Evolutionary conservation across 352 stramenopile genomes (phyloP).

Genomic region (Pythium phragmiticola): DNA sequence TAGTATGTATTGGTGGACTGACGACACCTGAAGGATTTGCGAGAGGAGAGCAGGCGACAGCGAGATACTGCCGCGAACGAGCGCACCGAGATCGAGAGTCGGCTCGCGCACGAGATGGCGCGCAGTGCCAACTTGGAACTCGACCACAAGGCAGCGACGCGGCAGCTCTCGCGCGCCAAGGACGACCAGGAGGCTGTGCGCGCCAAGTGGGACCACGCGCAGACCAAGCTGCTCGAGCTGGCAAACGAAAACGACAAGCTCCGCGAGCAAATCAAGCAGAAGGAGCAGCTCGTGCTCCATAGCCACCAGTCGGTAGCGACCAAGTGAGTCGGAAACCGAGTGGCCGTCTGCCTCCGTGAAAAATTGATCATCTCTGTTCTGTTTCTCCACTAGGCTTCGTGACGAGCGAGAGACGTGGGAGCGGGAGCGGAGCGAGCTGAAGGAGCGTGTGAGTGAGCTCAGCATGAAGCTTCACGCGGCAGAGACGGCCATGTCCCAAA

Average conservation of each 20-base stretch:
- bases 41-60: slow-evolving; percentile 44
- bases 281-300: slow-evolving; percentile 57
- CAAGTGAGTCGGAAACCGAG: slow-evolving; percentile 36
- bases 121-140: slow-evolving; percentile 48
- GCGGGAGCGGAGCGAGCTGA: slow-evolving; percentile 41
- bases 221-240: slow-evolving; percentile 58
- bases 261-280: slow-evolving; percentile 74
- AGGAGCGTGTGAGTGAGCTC: slow-evolving; percentile 57
- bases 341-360: neutral
- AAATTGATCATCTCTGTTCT: neutral
- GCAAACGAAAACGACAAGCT: slow-evolving; percentile 54
- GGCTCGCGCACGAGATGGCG: slow-evolving; percentile 48
- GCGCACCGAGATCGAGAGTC: slow-evolving; percentile 40
- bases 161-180: slow-evolving; percentile 44
- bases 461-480: slow-evolving; percentile 56
- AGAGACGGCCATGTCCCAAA: slow-evolving; percentile 29
- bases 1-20: neutral
- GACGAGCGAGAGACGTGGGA: slow-evolving; percentile 59
- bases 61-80: slow-evolving; percentile 39
- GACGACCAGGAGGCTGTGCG: slow-evolving; percentile 51
- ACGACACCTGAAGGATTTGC: slow-evolving; percentile 35
- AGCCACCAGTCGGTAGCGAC: slow-evolving; percentile 54
- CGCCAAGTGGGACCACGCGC: slow-evolving; percentile 49
- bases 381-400: slow-evolving; percentile 35
- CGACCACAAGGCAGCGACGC: slow-evolving; percentile 48